phyloP scores from a whole-genome alignment of 140 eudicot species.

The Stevia rebaudiana region DNA sequence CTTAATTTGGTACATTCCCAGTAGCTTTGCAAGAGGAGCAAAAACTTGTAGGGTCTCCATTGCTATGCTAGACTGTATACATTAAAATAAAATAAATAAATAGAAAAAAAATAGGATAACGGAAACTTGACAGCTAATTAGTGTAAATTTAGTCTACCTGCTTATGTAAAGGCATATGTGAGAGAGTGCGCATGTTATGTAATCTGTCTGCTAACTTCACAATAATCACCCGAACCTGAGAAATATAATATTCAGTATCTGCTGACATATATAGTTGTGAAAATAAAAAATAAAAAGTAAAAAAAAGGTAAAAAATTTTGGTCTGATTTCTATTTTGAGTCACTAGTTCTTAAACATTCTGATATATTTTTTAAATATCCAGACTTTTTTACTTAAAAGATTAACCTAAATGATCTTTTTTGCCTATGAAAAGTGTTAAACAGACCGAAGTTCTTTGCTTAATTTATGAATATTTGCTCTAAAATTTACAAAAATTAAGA shows the following conservation, averaged over 20 bases:
- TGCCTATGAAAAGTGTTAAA: background rate
- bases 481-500: background rate
- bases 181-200: constrained; percentile 97
- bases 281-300: background rate
- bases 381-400: background rate
- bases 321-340: background rate
- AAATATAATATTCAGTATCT: constrained; percentile 3
- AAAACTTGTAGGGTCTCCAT: constrained; percentile 93
- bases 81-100: constrained; percentile 11
- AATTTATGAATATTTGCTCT: background rate
- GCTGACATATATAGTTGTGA: background rate
- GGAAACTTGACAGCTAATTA: background rate
- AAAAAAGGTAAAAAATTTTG: background rate
- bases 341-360: background rate
- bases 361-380: background rate
- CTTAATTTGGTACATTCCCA: constrained; percentile 97
- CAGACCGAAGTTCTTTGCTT: background rate
- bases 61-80: constrained; percentile 87
- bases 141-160: constrained; percentile 49
- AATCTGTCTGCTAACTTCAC: constrained; percentile 98
- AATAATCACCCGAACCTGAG: constrained; percentile 95
- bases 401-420: background rate
- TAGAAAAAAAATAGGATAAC: background rate
- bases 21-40: constrained; percentile 95
- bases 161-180: constrained; percentile 98